Conservation (phyloP, 768 basidiomycete species). For the Leccinum variicolor region DNA sequence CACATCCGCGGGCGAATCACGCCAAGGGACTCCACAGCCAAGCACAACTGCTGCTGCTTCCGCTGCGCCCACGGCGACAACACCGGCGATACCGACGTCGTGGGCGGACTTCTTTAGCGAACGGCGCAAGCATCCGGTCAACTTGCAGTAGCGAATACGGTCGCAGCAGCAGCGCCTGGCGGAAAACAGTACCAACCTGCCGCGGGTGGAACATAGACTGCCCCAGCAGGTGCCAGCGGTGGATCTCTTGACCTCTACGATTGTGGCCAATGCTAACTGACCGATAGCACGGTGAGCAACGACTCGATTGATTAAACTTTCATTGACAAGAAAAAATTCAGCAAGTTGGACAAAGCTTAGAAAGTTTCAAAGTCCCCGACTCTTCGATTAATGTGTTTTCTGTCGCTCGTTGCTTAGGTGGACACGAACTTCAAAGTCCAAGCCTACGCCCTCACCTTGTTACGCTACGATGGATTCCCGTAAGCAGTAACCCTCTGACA, state of each 20-base stretch:
- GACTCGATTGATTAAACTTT: conserved; percentile 4
- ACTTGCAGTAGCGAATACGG: conserved; percentile 57
- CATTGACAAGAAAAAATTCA: conserved; percentile 18
- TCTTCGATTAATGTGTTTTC: background rate
- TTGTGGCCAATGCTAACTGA: background rate
- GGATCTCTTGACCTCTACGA: background rate
- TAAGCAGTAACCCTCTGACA: conserved; percentile 35
- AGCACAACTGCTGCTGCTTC: conserved; percentile 24
- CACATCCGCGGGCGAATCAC: conserved; percentile 29
- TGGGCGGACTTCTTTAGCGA: conserved; percentile 42
- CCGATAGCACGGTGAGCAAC: conserved; percentile 59
- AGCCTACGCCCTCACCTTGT: conserved; percentile 76
- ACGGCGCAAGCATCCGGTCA: conserved; percentile 33
- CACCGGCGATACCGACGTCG: conserved; percentile 31
- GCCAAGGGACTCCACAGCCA: conserved; percentile 45
- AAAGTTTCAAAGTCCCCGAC: conserved; percentile 41
- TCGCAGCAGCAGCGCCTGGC: conserved; percentile 28
- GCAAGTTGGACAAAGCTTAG: conserved; percentile 71
- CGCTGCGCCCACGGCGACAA: conserved; percentile 21
- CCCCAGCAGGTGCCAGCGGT: conserved; percentile 20
- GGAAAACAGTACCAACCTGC: conserved; percentile 32
- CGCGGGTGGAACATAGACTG: conserved; percentile 23
- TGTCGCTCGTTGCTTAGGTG: conserved; percentile 45
- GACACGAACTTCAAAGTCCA: conserved; percentile 69
- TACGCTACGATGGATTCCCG: conserved; percentile 72